phyloP scores from a whole-genome alignment of 371 early-diverging fungal species.

The Syncephalastrum racemosum region DNA sequence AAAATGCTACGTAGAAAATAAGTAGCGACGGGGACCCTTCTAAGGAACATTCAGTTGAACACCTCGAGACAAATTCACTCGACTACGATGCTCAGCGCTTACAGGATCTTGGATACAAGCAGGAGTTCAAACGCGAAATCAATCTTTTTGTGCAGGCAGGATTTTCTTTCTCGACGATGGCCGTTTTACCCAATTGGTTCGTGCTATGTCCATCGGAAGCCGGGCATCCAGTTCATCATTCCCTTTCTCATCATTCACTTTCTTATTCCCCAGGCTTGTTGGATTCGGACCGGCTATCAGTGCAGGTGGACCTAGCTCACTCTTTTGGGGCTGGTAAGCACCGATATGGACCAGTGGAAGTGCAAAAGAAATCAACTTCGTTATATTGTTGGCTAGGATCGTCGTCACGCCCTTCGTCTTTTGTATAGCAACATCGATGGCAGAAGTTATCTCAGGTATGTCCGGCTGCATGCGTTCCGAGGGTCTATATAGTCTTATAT shows the following conservation, averaged over 20 bases:
- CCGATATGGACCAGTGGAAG: not conserved
- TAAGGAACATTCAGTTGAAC: no score
- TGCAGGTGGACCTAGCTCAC: conserved; percentile 17
- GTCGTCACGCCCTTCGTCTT: conserved; percentile 31
- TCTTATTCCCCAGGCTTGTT: conserved; percentile 11
- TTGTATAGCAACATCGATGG: conserved; percentile 31
- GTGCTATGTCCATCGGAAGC: not conserved
- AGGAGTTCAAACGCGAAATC: conserved; percentile 29
- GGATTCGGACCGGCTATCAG: conserved; percentile 20
- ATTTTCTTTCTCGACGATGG: conserved; percentile 36
- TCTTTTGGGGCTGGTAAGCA: conserved; percentile 23
- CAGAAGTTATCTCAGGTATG: conserved; percentile 25
- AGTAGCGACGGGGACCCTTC: no score
- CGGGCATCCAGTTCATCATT: conserved; percentile 1
- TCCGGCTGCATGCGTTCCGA: no score
- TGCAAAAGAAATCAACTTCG: not conserved
- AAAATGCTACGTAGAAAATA: no score
- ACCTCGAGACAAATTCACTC: not conserved
- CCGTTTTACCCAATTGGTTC: conserved; percentile 33
- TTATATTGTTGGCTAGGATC: conserved; percentile 11
- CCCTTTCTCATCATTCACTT: not conserved
- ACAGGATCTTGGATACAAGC: conserved; percentile 28
- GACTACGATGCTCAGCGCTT: conserved; percentile 22
- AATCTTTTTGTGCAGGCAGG: conserved; percentile 32
- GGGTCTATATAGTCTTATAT: no score